Evolutionary conservation across 805 yeast genomes (phyloP), one percentile per base, ranked within the genome.

Genomic region (Candida sphagnicola): DNA sequence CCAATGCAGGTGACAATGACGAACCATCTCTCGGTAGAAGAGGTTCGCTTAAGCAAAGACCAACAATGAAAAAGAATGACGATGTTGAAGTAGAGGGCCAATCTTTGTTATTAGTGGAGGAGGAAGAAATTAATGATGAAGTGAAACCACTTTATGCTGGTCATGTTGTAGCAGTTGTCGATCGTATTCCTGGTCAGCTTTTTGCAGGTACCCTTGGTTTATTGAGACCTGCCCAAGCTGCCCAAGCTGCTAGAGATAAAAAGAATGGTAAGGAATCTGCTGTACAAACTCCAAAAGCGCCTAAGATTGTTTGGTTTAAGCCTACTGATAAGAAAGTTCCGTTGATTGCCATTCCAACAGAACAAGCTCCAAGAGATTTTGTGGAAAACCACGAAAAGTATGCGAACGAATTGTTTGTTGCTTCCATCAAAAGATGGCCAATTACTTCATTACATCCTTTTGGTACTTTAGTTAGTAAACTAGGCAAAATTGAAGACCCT

Each of bases 51-150:
- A 87, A 88, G 50, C 96, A 90, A 62, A 78, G 99, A 53, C 97
- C 99, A 24, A 85, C 95, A 12, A 95, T 90, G 74, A 93, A 93
- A 74, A 93, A 93, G 65, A 90, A 89, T 55, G 99, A 93, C 59
- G 99, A 93, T 56, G 96, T 93, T 17, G 99, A 93, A 65, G 99
- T 93, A 30, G 99, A 93, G 62, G 99, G 99, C 32, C 99, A 93
- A 63, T 85, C 95, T 2, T 71, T 93, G 46, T 67, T 93, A 33
- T 69, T 93, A 38, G 93, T 85, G 12, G 99, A 93, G 62, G 99
- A 93, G 57, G 97, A 91, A 57, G 96, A 90, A 61, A 85, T 91
- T 49, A 85, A 82, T 53, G 97, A 91, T 57, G 95, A 87, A 31
- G 80, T 80, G 49, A 90, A 87, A 59, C 99, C 99, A 5, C 70